phyloP scores from a whole-genome alignment of 2,329 filamentous ascomycete genomes.

The Diaporthe ampelina region DNA sequence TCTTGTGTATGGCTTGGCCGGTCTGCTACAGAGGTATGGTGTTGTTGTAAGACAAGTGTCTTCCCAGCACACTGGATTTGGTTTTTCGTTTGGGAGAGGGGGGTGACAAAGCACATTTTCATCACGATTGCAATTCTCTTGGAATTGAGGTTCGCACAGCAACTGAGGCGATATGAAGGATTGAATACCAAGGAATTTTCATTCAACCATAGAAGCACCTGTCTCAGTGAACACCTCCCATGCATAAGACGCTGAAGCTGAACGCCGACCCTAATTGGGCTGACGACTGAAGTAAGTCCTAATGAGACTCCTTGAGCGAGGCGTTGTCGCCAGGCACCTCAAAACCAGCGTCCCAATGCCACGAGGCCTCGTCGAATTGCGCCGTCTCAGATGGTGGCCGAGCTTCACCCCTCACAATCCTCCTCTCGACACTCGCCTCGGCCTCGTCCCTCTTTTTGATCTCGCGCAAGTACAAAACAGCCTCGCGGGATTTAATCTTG shows the following conservation, averaged over 20 bases:
- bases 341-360: too few relatives aligned
- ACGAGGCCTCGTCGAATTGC: too few relatives aligned
- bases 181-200: not conserved
- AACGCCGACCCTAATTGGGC: not conserved
- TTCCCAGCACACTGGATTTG: too few relatives aligned
- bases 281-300: not conserved
- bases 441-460: too few relatives aligned
- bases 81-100: too few relatives aligned
- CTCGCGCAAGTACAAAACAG: not conserved
- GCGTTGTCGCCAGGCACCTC: not conserved
- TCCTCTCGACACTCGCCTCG: too few relatives aligned
- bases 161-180: not conserved
- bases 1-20: not conserved
- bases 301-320: not conserved
- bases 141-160: accelerated
- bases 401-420: too few relatives aligned
- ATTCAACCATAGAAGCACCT: not conserved
- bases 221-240: not conserved
- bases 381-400: too few relatives aligned
- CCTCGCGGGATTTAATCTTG: not conserved
- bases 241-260: not conserved
- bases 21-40: too few relatives aligned
- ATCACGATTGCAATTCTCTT: not conserved
- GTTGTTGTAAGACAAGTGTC: too few relatives aligned
- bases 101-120: not conserved